phyloP scores from a whole-genome alignment of 73 alveolate genomes.

The Symbiodinium natans region DNA sequence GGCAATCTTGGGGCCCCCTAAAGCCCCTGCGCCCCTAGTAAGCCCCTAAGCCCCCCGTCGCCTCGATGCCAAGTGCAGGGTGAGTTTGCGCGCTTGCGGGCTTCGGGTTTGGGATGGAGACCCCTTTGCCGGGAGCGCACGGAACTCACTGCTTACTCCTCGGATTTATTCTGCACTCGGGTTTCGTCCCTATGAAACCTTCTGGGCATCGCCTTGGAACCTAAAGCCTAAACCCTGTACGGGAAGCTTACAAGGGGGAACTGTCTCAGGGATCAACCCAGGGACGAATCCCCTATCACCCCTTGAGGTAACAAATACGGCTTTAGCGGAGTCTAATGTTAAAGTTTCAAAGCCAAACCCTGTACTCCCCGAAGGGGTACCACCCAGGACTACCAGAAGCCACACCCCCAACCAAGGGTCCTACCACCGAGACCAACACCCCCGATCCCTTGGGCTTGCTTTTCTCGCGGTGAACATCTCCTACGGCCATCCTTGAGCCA shows the following conservation, averaged over 20 bases:
- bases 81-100: not conserved
- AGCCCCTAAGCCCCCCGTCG: too few relatives aligned
- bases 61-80: not conserved
- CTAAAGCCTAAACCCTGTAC: not conserved
- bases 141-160: not conserved
- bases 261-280: not conserved
- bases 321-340: not conserved
- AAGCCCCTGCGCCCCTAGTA: too few relatives aligned
- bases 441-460: not conserved
- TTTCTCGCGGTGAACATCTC: not conserved
- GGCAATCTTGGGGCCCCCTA: too few relatives aligned
- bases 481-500: not conserved
- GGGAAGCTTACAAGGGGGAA: not conserved
- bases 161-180: not conserved
- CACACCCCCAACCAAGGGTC: not conserved
- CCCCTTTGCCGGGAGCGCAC: not conserved
- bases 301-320: too few relatives aligned
- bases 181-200: not conserved
- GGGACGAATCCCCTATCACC: not conserved
- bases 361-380: not conserved
- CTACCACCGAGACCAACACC: not conserved
- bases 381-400: not conserved
- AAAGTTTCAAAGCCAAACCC: not conserved
- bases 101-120: not conserved
- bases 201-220: not conserved